phyloP scores from a whole-genome alignment of 768 basidiomycete species.

The Lentinula aciculospora region DNA sequence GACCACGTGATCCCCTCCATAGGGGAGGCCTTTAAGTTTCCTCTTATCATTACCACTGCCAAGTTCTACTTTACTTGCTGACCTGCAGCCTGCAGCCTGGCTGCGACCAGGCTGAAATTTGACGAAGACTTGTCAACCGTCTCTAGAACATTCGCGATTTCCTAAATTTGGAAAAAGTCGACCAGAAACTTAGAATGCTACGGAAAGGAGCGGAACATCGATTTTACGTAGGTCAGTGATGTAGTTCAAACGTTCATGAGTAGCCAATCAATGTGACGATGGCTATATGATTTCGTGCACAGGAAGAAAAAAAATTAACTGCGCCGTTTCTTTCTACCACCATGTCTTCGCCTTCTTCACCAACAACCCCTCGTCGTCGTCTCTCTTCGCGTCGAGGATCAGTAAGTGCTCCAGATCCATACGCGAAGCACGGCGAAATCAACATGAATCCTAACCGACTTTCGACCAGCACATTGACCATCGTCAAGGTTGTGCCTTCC shows the following conservation, averaged over 20 bases:
- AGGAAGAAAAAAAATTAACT: not conserved
- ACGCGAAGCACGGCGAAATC: constrained; percentile 45
- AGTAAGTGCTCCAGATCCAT: constrained; percentile 62
- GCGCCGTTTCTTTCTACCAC: not conserved
- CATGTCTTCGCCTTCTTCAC: constrained; percentile 5
- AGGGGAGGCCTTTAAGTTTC: too few relatives aligned
- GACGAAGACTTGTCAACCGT: too few relatives aligned
- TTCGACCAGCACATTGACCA: constrained; percentile 63
- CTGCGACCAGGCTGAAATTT: too few relatives aligned
- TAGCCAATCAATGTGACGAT: not conserved
- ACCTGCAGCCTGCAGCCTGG: too few relatives aligned
- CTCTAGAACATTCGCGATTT: not conserved
- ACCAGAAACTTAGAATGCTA: not conserved
- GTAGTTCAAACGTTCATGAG: not conserved
- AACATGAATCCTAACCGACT: constrained; percentile 50
- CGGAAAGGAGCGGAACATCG: constrained; percentile 2
- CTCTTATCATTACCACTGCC: too few relatives aligned
- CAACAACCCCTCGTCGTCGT: constrained; percentile 18
- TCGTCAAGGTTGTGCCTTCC: constrained; percentile 50
- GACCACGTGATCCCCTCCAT: too few relatives aligned
- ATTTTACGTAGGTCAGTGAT: constrained; percentile 3
- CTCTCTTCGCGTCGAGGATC: constrained; percentile 65
- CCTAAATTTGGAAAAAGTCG: not conserved
- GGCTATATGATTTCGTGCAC: not conserved
- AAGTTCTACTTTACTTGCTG: too few relatives aligned